Evolutionary conservation across 1,284 basidiomycete species (phyloP).

Genomic region (Pisolithus thermaeus): DNA sequence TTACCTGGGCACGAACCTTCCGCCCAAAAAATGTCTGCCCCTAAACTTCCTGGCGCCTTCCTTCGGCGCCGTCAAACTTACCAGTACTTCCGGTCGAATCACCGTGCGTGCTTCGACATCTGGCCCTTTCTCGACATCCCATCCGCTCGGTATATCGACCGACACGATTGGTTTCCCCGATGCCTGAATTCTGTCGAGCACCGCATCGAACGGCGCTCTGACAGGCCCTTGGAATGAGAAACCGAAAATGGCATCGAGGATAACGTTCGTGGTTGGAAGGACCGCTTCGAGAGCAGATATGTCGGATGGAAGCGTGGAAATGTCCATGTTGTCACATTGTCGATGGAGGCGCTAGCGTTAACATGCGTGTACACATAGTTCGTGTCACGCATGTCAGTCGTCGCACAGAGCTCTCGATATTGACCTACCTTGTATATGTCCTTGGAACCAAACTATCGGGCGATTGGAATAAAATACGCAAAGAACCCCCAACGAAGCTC

Average conservation of each 20-base stretch:
- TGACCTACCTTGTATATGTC: slow-evolving; percentile 73
- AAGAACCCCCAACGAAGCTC: slow-evolving; percentile 4
- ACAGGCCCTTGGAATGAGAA: slow-evolving; percentile 93
- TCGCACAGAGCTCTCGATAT: not conserved
- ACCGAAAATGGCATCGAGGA: slow-evolving; percentile 95
- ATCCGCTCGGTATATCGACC: slow-evolving; percentile 95
- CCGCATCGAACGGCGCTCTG: slow-evolving; percentile 80
- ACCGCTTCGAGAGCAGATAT: slow-evolving; percentile 48
- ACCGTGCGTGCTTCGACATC: slow-evolving; percentile 44
- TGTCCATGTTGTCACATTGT: slow-evolving; percentile 86
- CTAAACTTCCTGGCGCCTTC: slow-evolving; percentile 72
- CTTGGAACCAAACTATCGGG: slow-evolving; percentile 70
- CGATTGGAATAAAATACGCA: not conserved
- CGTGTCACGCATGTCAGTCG: not conserved
- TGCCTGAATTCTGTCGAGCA: slow-evolving; percentile 62
- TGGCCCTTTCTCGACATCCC: slow-evolving; percentile 85
- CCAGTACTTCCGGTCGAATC: slow-evolving; percentile 69
- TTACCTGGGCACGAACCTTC: slow-evolving; percentile 82
- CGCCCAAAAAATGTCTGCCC: slow-evolving; percentile 91
- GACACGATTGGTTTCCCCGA: slow-evolving; percentile 77
- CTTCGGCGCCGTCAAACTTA: slow-evolving; percentile 95
- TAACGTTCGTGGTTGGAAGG: slow-evolving; percentile 68
- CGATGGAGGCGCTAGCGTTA: slow-evolving; percentile 61
- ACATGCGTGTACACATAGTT: not conserved
- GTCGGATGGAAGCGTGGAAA: slow-evolving; percentile 57